Evolutionary conservation across 2,329 filamentous ascomycete species (phyloP), one percentile per base, ranked within the genome.

Genomic region (Knufia fluminis): DNA sequence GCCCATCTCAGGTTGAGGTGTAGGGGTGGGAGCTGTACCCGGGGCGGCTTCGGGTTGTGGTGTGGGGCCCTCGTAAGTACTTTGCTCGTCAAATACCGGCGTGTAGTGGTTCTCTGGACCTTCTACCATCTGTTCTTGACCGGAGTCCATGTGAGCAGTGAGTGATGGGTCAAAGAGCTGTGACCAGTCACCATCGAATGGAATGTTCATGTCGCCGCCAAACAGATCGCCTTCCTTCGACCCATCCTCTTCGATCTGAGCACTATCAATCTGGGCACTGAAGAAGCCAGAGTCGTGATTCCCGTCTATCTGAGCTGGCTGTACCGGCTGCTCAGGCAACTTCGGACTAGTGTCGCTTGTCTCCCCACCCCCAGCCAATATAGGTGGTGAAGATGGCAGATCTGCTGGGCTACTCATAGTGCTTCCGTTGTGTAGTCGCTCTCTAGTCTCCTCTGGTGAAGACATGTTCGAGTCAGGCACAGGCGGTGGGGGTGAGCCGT

Each of bases 381-480:
- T 75, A 1, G 92, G 92, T 12, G 91, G 91, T 2, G 91, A 97
- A 0, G 92, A 97, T 1, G 85, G 85, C 58, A 97, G 87, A 48
- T 87, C 86, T 43, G 80, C 81, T 3, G 88, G 85, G 46, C 88
- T 94, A 49, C 84, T 73, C 39, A 73, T 72, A 7, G 71, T 66
- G 51, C 70, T 71, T 14, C 24, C 46, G 17, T 35, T 19, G 22
- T 9, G 45, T 20, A 35, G 45, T 49, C 69, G 69, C 44, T 73
- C 74, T 48, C 73, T 74, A 43, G 65, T 60, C 42, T 73, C 71
- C 53, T 75, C 73, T 24, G 74, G 70, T 12, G 74, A 74, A 23
- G 69, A 69, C 39, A 68, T 62, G n/a, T 66, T 65, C 3, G 71
- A 66, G 46, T 79, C 75, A 43, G 66, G 63, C 19, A 58, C 26